A percentile compares a stretch with the other conserved stretches of the same genome.
Evolutionary conservation across 2,329 filamentous ascomycete species (phyloP).

Genomic region (Cladosporium oxysporum): DNA sequence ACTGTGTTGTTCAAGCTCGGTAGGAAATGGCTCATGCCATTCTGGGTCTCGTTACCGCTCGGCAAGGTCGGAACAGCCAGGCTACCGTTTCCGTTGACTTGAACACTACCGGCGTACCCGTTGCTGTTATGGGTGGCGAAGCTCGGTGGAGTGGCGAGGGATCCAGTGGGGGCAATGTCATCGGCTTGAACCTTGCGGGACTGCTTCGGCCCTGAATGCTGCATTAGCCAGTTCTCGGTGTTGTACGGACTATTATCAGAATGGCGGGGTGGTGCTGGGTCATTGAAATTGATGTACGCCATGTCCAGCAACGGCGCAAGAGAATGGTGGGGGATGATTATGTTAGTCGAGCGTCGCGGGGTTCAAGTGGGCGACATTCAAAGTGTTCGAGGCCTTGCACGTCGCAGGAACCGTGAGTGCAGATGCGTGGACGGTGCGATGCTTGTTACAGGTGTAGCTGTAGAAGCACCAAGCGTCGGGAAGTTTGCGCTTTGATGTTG

Average conservation of each 20-base stretch:
- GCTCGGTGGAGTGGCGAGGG: not conserved
- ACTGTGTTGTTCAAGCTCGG: constrained; percentile 76
- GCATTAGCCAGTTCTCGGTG: constrained; percentile 3
- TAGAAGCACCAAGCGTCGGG: not conserved
- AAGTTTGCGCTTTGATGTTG: not conserved
- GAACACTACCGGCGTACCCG: not conserved
- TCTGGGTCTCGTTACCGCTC: constrained; percentile 23
- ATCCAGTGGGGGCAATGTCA: not conserved
- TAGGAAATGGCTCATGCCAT: constrained; percentile 63
- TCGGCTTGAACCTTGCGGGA: constrained; percentile 27
- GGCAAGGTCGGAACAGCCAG: constrained; percentile 10
- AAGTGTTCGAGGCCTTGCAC: not conserved
- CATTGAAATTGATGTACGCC: constrained; percentile 2
- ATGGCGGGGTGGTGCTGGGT: not conserved
- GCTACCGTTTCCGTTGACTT: not conserved
- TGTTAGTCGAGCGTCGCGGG: not conserved
- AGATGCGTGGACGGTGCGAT: not conserved
- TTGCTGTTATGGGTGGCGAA: not conserved
- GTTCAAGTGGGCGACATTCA: not conserved
- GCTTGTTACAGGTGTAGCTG: not conserved
- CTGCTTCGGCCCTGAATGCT: constrained; percentile 33
- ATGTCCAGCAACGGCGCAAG: not conserved
- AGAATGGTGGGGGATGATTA: not conserved
- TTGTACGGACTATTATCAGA: constrained; percentile 6
- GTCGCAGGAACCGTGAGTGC: not conserved